Base-by-base conservation (phyloP, 768 basidiomycete genomes). In the Collybia nuda region DNA sequence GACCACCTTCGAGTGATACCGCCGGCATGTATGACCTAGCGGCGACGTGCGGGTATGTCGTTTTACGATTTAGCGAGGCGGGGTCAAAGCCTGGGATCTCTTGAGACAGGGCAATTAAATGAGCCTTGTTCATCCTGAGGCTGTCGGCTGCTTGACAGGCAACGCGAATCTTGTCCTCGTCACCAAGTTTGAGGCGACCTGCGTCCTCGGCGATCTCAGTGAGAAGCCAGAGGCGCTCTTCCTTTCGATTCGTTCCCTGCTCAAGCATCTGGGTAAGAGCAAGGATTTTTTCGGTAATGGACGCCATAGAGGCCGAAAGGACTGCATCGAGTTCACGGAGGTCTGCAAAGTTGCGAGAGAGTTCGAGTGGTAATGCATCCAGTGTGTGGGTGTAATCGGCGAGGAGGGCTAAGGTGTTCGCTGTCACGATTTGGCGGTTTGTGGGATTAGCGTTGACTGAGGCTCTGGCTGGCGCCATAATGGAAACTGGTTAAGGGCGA, bases 271-370 rank as follows among this genome's bases (percentile, higher is more conserved):
- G 63, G 36, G 85, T 88, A 57, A 99, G 86, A 35, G 68, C 65
- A 50, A 81, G 78, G 56, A 98, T 86, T 69, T 93, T 93, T 40
- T 77, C 59, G 51, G 89, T 93, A 63, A 99, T 88, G 57, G 81
- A 76, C 56, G 83, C 67, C 69, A 96, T 88, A 54, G 92, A 92
- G 39, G 89, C 77, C 58, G 93, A 94, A 58, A 99, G 82, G 52
- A 99, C 97, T 50, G 96, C 97, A 68, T 98, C 97, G 71, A 99
- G 90, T 72, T 99, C 97, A 56, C 94, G 90, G 47, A 99, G 84
- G 78, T 99, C 97, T 9, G 89, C 91, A 67, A 97, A 91, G 69
- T 85, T 87, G 68, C 92, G 86, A 11, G 96, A 96, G 68, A 99
- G 85, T 70, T 97, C 93, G 55, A 90, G 79, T 51, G 96, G 96